A percentile compares a stretch with the other conserved stretches of the same genome.
These are phyloP conservation scores for Colletotrichum ledebouriae DNA, from an alignment of 2,329 filamentous ascomycete species.

Conservation along the genomic window DNA sequence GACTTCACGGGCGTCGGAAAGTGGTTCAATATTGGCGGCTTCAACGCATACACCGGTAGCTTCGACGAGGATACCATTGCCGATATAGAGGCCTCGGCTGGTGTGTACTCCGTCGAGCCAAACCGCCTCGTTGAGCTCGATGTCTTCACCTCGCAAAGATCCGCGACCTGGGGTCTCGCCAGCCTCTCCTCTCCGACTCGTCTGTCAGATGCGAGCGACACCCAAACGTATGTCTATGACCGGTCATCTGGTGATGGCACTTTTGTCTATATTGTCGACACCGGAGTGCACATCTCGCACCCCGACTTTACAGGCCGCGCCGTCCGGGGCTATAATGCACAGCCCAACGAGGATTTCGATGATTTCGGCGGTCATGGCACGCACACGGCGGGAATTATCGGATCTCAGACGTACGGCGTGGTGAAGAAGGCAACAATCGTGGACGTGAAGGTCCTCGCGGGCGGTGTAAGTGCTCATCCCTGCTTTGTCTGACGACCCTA, in stretches of 20 bases:
- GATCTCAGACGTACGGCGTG: constrained; percentile 53
- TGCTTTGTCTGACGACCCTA: constrained; percentile 17
- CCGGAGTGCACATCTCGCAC: constrained; percentile 51
- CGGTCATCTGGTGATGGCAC: constrained; percentile 51
- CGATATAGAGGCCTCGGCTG: constrained; percentile 53
- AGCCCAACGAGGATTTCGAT: constrained; percentile 48
- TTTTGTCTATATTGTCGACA: constrained; percentile 58
- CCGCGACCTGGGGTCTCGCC: constrained; percentile 59
- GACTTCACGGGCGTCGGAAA: constrained; percentile 55
- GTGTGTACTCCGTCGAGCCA: constrained; percentile 51
- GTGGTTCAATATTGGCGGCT: constrained; percentile 53
- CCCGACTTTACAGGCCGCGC: constrained; percentile 52
- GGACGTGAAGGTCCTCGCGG: constrained; percentile 59
- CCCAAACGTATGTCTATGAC: constrained; percentile 51
- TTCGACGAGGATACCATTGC: constrained; percentile 59
- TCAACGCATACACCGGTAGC: constrained; percentile 57
- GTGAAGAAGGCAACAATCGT: constrained; percentile 59
- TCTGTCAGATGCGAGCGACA: constrained; percentile 30
- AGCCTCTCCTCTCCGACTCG: constrained; percentile 55
- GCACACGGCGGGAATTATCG: constrained; percentile 55
- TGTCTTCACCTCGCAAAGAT: constrained; percentile 49
- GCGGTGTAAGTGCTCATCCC: constrained; percentile 37
- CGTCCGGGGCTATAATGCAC: constrained; percentile 43
- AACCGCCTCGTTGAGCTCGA: constrained; percentile 48
- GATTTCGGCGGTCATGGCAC: constrained; percentile 60